Conservation (phyloP, 2,329 filamentous ascomycete species). For the Didymellaceae sp. region DNA sequence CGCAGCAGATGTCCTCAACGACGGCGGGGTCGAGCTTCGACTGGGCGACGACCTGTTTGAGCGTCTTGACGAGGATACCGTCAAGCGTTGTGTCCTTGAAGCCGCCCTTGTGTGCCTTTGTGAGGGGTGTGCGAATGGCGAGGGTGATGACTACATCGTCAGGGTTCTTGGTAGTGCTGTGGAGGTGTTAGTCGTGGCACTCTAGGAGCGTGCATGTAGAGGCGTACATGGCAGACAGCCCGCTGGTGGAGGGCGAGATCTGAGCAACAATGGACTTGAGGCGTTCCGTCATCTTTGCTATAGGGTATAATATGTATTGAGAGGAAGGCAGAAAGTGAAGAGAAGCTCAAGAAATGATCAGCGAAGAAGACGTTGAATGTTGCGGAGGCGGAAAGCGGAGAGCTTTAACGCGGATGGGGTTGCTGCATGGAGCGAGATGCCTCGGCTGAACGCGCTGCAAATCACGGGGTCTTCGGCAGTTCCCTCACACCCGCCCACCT, state of each 20-base stretch:
- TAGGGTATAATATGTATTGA: neutral
- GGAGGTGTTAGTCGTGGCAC: slow-evolving; percentile 6
- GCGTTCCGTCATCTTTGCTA: slow-evolving; percentile 67
- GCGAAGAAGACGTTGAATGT: slow-evolving; percentile 5
- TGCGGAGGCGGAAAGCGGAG: slow-evolving; percentile 41
- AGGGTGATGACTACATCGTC: slow-evolving; percentile 97
- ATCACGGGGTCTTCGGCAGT: slow-evolving; percentile 26
- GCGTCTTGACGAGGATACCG: slow-evolving; percentile 80
- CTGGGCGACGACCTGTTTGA: slow-evolving; percentile 70
- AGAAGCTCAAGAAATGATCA: neutral
- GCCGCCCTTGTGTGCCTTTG: slow-evolving; percentile 88
- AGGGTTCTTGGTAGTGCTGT: slow-evolving; percentile 86
- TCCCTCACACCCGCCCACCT: slow-evolving; percentile 2
- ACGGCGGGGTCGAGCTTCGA: slow-evolving; percentile 79
- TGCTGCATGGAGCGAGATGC: slow-evolving; percentile 53
- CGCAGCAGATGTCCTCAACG: slow-evolving; percentile 88
- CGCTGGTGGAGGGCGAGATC: slow-evolving; percentile 74
- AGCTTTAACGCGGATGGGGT: slow-evolving; percentile 54
- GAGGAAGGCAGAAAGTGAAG: neutral
- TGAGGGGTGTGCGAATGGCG: slow-evolving; percentile 84
- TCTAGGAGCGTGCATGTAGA: neutral
- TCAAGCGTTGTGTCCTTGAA: slow-evolving; percentile 95
- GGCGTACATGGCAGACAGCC: slow-evolving; percentile 77
- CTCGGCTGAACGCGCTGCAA: slow-evolving; percentile 25
- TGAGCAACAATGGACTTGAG: slow-evolving; percentile 88